Conservation (phyloP, 2,329 filamentous ascomycete species). For the Gnomoniopsis sp. region DNA sequence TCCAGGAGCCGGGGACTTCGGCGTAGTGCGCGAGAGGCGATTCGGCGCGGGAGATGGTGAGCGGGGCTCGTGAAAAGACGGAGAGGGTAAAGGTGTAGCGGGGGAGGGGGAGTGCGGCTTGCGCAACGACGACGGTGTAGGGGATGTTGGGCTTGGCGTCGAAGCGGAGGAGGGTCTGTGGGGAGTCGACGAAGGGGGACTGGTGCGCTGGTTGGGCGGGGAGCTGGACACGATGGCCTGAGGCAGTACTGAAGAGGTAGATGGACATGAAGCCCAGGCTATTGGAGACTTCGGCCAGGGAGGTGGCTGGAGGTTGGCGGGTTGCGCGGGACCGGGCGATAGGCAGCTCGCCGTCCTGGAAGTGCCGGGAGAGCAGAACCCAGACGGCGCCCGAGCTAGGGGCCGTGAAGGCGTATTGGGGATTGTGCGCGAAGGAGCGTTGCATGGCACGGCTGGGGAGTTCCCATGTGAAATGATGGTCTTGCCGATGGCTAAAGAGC, state of each 20-base stretch:
- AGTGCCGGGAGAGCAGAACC: conserved; percentile 84
- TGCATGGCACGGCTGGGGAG: conserved; percentile 44
- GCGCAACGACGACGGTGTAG: conserved; percentile 66
- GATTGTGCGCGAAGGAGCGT: conserved; percentile 60
- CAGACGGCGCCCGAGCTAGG: conserved; percentile 63
- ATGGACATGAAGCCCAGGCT: conserved; percentile 82
- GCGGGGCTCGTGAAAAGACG: conserved; percentile 65
- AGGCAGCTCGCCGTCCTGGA: conserved; percentile 64
- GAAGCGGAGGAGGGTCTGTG: conserved; percentile 81
- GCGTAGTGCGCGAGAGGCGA: conserved; percentile 56
- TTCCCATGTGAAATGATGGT: conserved; percentile 87
- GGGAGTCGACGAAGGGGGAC: conserved; percentile 88
- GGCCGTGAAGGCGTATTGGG: conserved; percentile 68
- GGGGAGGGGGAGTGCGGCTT: conserved; percentile 67
- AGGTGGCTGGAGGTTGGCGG: conserved; percentile 20
- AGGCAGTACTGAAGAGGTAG: conserved; percentile 63
- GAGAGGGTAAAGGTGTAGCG: conserved; percentile 85
- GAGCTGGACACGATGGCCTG: conserved; percentile 70
- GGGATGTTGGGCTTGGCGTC: conserved; percentile 43
- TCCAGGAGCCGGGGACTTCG: conserved; percentile 70
- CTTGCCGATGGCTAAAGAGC: conserved; percentile 76
- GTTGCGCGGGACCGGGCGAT: conserved; percentile 44
- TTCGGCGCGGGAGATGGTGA: conserved; percentile 60
- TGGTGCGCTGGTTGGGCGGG: conserved; percentile 65
- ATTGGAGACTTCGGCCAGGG: conserved; percentile 43